Evolutionary conservation across 371 early-diverging fungal species (phyloP).

Genomic region (Chytridiales sp.): DNA sequence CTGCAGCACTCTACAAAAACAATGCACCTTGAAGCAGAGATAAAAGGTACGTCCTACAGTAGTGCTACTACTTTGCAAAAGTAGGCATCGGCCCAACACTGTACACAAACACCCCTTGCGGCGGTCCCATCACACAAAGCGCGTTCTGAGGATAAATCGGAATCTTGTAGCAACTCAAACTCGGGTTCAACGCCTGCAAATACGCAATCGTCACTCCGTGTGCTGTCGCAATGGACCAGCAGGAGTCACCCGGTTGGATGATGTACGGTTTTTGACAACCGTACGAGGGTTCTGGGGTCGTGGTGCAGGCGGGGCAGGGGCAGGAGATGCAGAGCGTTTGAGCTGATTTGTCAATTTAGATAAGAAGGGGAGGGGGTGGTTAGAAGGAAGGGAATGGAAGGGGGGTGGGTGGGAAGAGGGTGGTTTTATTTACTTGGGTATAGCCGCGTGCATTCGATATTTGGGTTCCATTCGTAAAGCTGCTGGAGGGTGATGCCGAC

Average conservation of each 20-base stretch:
- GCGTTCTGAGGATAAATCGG: conserved; percentile 15
- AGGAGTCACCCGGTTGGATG: conserved; percentile 13
- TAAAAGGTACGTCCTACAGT: too few species aligned
- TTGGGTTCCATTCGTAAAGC: conserved; percentile 7
- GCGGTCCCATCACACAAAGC: conserved; percentile 15
- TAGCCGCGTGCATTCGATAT: conserved; percentile 8
- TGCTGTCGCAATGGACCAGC: conserved; percentile 7
- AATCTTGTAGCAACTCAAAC: conserved; percentile 6
- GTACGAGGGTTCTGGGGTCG: not conserved
- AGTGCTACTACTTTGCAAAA: too few species aligned
- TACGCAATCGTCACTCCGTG: conserved; percentile 7
- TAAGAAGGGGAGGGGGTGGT: too few species aligned
- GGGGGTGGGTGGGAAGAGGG: too few species aligned
- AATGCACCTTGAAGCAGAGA: too few species aligned
- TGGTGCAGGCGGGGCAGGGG: conserved; percentile 4
- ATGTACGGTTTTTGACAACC: conserved; percentile 7
- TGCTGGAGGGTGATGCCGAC: not conserved
- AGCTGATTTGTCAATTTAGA: too few species aligned
- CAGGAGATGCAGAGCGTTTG: not conserved
- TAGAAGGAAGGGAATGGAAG: too few species aligned
- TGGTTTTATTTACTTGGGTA: conserved; percentile 14
- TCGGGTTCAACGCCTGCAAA: conserved; percentile 13
- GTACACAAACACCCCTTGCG: too few species aligned
- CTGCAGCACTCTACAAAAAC: too few species aligned
- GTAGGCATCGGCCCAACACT: too few species aligned